These are phyloP conservation scores for Arachis hypogaea DNA, from an alignment of 306 rosid species.

Conservation along the genomic window DNA sequence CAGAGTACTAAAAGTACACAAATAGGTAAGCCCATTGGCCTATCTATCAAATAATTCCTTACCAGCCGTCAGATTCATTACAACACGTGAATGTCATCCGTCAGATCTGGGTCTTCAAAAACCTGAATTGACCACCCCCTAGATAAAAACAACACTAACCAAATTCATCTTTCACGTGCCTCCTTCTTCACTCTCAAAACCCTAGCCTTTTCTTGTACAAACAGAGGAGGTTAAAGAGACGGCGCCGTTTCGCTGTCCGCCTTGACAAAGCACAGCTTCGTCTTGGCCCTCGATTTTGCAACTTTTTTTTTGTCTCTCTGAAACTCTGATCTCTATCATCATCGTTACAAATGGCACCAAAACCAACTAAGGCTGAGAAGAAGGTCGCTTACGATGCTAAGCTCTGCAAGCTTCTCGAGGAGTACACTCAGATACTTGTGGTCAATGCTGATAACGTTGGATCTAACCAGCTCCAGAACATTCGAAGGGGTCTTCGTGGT, in stretches of 20 bases:
- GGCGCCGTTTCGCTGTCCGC: constrained; percentile 69
- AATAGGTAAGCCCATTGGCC: too few relatives aligned
- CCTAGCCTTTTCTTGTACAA: not conserved
- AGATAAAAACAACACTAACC: too few relatives aligned
- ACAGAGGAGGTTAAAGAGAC: constrained; percentile 69
- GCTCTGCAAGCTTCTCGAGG: constrained; percentile 75
- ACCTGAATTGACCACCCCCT: too few relatives aligned
- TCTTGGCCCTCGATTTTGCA: constrained; percentile 83
- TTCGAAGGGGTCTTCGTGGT: constrained; percentile 80
- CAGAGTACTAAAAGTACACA: too few relatives aligned
- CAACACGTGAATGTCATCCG: too few relatives aligned
- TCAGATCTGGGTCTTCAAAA: too few relatives aligned
- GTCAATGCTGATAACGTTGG: constrained; percentile 95
- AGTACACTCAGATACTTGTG: constrained; percentile 68
- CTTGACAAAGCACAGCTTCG: constrained; percentile 58
- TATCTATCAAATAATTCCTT: too few relatives aligned
- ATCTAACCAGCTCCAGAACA: constrained; percentile 84
- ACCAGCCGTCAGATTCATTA: too few relatives aligned
- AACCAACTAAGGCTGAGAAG: constrained; percentile 81
- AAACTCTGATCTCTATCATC: not conserved
- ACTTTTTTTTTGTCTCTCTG: not conserved
- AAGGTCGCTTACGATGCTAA: constrained; percentile 73
- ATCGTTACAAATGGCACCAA: constrained; percentile 48
- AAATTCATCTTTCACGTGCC: not conserved
- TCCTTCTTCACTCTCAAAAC: not conserved